These are phyloP conservation scores for Tympanopsis confertula DNA, from an alignment of 2,329 filamentous ascomycete genomes.

Conservation along the genomic window DNA sequence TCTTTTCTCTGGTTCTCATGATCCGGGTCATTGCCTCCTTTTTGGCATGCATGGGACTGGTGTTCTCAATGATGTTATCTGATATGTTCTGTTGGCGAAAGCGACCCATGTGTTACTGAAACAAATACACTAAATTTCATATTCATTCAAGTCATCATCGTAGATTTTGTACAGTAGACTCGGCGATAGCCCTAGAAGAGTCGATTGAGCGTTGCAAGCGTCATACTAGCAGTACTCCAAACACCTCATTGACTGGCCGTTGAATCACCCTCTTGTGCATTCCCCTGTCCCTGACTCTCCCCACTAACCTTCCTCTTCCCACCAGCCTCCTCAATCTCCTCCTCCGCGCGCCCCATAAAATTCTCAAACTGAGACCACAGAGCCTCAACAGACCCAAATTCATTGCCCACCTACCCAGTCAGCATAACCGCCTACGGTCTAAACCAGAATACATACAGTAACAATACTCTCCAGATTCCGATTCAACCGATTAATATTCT, in stretches of 20 bases:
- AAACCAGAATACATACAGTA: conserved; percentile 44
- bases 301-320: conserved; percentile 10
- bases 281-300: conserved; percentile 10
- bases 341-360: conserved; percentile 70
- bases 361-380: conserved; percentile 96
- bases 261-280: neutral
- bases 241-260: neutral
- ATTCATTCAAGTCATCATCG: too few species aligned
- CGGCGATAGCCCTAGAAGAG: too few species aligned
- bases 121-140: too few species aligned
- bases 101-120: too few species aligned
- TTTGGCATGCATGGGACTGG: neutral
- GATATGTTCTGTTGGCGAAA: too few species aligned
- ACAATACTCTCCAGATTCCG: conserved; percentile 84
- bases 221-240: too few species aligned
- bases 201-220: too few species aligned
- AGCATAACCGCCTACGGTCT: neutral
- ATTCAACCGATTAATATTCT: conserved; percentile 93
- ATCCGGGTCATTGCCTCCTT: neutral
- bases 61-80: too few species aligned
- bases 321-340: conserved; percentile 12
- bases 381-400: conserved; percentile 92
- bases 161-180: too few species aligned
- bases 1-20: neutral
- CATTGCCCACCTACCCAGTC: conserved; percentile 65